Evolutionary conservation across 1,284 basidiomycete genomes (phyloP).

Genomic region (Sutorius eximius): DNA sequence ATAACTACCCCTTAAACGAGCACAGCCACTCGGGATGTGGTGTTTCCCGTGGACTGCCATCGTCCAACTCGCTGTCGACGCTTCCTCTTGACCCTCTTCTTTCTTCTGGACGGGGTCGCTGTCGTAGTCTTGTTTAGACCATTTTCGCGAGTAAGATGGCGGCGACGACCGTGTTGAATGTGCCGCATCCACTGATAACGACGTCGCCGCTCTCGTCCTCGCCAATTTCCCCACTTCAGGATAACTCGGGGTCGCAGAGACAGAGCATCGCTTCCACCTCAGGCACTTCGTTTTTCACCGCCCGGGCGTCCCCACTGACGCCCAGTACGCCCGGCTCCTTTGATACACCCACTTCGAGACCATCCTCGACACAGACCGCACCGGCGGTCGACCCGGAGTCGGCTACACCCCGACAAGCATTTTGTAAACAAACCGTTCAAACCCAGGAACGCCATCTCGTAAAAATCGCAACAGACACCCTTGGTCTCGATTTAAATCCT

Average conservation of each 20-base stretch:
- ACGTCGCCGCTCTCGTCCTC: slow-evolving; percentile 11
- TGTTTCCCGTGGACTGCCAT: neutral
- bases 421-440: slow-evolving; percentile 22
- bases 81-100: neutral
- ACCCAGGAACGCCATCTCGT: slow-evolving; percentile 53
- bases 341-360: slow-evolving; percentile 29
- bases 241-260: slow-evolving; percentile 17
- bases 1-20: neutral
- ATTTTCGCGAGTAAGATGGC: slow-evolving; percentile 5
- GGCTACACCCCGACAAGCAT: slow-evolving; percentile 34
- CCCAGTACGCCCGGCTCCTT: slow-evolving; percentile 13
- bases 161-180: slow-evolving; percentile 5
- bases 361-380: slow-evolving; percentile 39
- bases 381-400: slow-evolving; percentile 13
- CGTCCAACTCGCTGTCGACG: neutral
- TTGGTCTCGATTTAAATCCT: slow-evolving; percentile 44
- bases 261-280: slow-evolving; percentile 28
- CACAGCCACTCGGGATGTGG: slow-evolving; percentile 20
- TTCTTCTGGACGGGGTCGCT: neutral
- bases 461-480: slow-evolving; percentile 48
- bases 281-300: slow-evolving; percentile 29
- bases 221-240: slow-evolving; percentile 9
- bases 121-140: neutral
- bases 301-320: slow-evolving; percentile 26
- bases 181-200: slow-evolving; percentile 12